Conservation (phyloP, 2,329 filamentous ascomycete species). For the Dactylellina haptotyla region DNA sequence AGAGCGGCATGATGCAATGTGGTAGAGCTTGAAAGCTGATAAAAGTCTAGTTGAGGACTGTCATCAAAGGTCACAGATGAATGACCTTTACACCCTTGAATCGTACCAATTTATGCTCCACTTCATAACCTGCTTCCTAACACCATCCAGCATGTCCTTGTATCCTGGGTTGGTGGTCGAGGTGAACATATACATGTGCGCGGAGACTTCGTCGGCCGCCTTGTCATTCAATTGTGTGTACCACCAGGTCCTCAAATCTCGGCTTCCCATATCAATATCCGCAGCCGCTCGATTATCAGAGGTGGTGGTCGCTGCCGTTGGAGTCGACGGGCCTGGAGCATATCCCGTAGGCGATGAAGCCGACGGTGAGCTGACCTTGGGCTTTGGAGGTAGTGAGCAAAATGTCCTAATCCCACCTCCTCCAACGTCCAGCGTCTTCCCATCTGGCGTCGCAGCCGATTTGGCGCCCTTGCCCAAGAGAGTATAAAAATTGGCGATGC, state of each 20-base stretch:
- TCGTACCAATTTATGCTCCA: constrained; percentile 77
- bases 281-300: constrained; percentile 55
- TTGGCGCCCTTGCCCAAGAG: constrained; percentile 76
- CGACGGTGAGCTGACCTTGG: constrained; percentile 55
- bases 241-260: constrained; percentile 68
- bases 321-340: constrained; percentile 7
- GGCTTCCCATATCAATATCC: constrained; percentile 55
- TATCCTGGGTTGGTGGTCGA: constrained; percentile 78
- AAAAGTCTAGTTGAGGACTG: constrained; percentile 23
- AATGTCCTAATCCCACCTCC: constrained; percentile 82
- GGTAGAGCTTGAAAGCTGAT: not conserved
- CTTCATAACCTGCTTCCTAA: constrained; percentile 71
- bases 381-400: constrained; percentile 77
- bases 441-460: constrained; percentile 65
- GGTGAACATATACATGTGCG: constrained; percentile 85
- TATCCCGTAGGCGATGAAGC: constrained; percentile 1
- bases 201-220: constrained; percentile 79
- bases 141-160: constrained; percentile 72
- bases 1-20: too few relatives aligned
- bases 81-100: constrained; percentile 61
- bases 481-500: constrained; percentile 88
- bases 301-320: constrained; percentile 7
- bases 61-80: not conserved
- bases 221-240: constrained; percentile 79
- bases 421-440: constrained; percentile 66